Conservation (phyloP, 2,329 filamentous ascomycete genomes). For the Cercospora zeina region DNA sequence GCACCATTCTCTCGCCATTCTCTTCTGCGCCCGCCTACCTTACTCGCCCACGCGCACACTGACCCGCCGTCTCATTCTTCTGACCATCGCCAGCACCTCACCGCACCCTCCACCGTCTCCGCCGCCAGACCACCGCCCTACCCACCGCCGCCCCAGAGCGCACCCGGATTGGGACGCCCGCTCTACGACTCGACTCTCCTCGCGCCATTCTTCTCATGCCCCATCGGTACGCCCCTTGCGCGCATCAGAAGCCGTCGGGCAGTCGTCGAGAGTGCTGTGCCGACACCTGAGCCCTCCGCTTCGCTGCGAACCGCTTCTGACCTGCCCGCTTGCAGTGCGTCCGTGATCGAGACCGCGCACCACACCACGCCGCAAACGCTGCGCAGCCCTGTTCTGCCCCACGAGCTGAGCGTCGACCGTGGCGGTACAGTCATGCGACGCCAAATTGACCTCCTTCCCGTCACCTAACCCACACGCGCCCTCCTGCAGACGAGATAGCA, state of each 20-base stretch:
- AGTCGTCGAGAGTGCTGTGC: constrained; percentile 7
- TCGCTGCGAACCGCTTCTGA: constrained; percentile 22
- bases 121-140: constrained; percentile 12
- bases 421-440: constrained; percentile 42
- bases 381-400: constrained; percentile 18
- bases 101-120: constrained; percentile 7
- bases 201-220: constrained; percentile 24
- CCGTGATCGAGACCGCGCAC: constrained; percentile 28
- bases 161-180: constrained; percentile 18
- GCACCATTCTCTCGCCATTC: constrained; percentile 6
- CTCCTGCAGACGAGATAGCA: constrained; percentile 41
- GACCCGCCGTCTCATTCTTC: constrained; percentile 5
- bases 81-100: background rate
- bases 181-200: constrained; percentile 16
- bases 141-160: constrained; percentile 11
- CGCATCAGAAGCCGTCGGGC: constrained; percentile 6
- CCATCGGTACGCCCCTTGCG: constrained; percentile 19
- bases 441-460: constrained; percentile 34
- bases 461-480: constrained; percentile 37
- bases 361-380: constrained; percentile 18
- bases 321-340: constrained; percentile 15
- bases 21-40: constrained; percentile 2
- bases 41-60: background rate
- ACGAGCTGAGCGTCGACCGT: constrained; percentile 26
- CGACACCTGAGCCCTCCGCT: constrained; percentile 7